These are phyloP conservation scores for Luffa acutangula DNA, from an alignment of 306 rosid genomes.

Conservation along the genomic window DNA sequence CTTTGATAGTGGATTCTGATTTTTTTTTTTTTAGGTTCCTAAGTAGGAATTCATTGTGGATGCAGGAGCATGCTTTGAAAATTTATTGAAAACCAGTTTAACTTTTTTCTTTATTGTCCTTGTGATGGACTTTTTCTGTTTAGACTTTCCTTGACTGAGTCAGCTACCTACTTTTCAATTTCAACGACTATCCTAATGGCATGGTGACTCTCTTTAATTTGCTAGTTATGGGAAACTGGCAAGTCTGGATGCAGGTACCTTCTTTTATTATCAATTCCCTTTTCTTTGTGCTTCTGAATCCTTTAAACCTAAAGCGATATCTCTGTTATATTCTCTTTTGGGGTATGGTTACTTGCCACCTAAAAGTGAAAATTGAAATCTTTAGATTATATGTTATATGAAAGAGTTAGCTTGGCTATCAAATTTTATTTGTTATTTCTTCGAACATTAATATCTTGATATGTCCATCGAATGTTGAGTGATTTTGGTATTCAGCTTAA, in stretches of 20 bases:
- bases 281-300: background rate
- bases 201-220: constrained; percentile 98
- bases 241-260: constrained; percentile 67
- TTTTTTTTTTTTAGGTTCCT: background rate
- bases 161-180: constrained; percentile 85
- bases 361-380: background rate
- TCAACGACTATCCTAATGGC: constrained; percentile 92
- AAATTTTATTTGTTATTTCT: background rate
- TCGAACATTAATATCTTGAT: background rate
- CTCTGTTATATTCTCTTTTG: background rate
- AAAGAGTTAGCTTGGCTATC: background rate
- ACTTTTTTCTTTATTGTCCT: background rate
- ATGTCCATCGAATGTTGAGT: background rate
- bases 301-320: background rate
- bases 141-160: constrained; percentile 51
- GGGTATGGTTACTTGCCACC: background rate
- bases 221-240: constrained; percentile 81
- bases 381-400: background rate
- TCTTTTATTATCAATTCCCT: constrained; percentile 7
- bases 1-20: background rate
- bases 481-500: background rate
- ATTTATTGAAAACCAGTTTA: background rate
- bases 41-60: background rate
- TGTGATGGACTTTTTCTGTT: background rate
- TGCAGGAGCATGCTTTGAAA: background rate